Percentiles rank a stretch among this genome's conserved stretches.
Conservation (phyloP, 192 early-diverging fungal genomes). For the Entomortierella parvispora region DNA sequence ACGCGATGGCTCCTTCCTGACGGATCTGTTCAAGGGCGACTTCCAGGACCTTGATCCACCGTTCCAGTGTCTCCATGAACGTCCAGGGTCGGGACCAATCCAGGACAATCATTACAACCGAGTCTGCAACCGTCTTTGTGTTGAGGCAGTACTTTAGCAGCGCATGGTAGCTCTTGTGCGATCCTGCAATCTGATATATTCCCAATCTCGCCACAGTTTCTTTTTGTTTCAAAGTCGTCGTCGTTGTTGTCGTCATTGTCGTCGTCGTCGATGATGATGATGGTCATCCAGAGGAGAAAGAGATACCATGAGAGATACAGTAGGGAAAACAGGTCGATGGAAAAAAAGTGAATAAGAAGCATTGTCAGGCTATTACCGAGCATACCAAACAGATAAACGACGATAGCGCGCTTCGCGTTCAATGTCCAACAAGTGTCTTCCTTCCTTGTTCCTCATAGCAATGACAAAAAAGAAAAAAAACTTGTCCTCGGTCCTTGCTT, state of each 20-base stretch:
- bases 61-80: slow-evolving; percentile 82
- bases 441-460: neutral
- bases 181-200: slow-evolving; percentile 82
- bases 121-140: slow-evolving; percentile 67
- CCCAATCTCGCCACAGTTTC: slow-evolving; percentile 79
- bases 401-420: too few relatives aligned
- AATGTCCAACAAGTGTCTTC: slow-evolving; percentile 15
- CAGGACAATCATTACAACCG: slow-evolving; percentile 79
- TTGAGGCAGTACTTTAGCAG: slow-evolving; percentile 80
- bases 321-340: neutral
- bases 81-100: slow-evolving; percentile 94
- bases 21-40: slow-evolving; percentile 63
- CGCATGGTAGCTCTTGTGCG: slow-evolving; percentile 71
- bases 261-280: too few relatives aligned
- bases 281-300: neutral
- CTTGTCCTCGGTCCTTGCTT: slow-evolving; percentile 1
- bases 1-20: slow-evolving; percentile 58
- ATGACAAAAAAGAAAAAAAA: neutral
- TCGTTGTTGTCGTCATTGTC: neutral
- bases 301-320: neutral
- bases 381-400: too few relatives aligned
- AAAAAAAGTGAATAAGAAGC: neutral
- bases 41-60: slow-evolving; percentile 81
- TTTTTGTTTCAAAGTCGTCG: slow-evolving; percentile 15
- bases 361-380: too few relatives aligned